Evolutionary conservation across 1,284 basidiomycete species (phyloP).

Genomic region (Ustilago hordei): DNA sequence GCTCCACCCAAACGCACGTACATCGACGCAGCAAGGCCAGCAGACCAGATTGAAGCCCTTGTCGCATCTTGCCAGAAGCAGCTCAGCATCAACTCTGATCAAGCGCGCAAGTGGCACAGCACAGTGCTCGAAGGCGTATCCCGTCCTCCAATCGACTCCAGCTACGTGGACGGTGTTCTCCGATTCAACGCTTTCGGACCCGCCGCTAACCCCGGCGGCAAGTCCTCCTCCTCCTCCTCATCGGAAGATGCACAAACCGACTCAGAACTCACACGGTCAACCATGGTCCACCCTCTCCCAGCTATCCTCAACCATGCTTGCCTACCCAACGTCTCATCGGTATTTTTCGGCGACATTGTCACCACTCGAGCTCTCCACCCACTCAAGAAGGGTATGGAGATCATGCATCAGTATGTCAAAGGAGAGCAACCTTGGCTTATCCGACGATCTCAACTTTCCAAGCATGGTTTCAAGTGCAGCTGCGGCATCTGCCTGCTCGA

Average conservation of each 20-base stretch:
- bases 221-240: slow-evolving; percentile 18
- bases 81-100: slow-evolving; percentile 9
- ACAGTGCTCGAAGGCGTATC: slow-evolving; percentile 21
- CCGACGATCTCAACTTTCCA: slow-evolving; percentile 59
- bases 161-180: slow-evolving; percentile 67
- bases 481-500: slow-evolving; percentile 64
- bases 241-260: slow-evolving; percentile 19
- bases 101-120: slow-evolving; percentile 7
- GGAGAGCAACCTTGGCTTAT: slow-evolving; percentile 62
- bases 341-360: slow-evolving; percentile 67
- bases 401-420: slow-evolving; percentile 68
- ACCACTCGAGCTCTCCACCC: slow-evolving; percentile 63
- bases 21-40: slow-evolving; percentile 17
- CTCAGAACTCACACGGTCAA: slow-evolving; percentile 56
- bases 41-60: slow-evolving; percentile 17
- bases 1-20: slow-evolving; percentile 34
- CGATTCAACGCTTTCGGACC: slow-evolving; percentile 69
- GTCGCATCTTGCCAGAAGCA: slow-evolving; percentile 14
- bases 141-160: slow-evolving; percentile 45
- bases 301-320: slow-evolving; percentile 69
- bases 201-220: slow-evolving; percentile 53
- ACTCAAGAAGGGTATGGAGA: slow-evolving; percentile 62
- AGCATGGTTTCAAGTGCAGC: slow-evolving; percentile 65
- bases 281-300: slow-evolving; percentile 68
- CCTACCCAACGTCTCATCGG: slow-evolving; percentile 67